phyloP scores from a whole-genome alignment of 306 rosid species.

The Medicago ruthenica region DNA sequence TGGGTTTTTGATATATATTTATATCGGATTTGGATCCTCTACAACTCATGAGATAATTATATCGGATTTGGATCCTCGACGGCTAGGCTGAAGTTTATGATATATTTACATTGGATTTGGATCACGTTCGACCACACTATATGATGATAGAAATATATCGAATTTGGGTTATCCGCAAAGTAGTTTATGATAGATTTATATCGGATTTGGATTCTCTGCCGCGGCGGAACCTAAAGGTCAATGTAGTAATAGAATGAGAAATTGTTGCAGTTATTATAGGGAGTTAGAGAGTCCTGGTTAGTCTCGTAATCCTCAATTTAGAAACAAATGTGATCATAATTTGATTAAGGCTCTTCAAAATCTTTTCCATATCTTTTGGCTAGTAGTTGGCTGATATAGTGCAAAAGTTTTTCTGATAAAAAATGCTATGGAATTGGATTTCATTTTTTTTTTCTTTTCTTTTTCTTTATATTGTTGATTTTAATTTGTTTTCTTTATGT shows the following conservation, averaged over 20 bases:
- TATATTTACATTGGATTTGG: neutral
- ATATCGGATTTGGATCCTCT: neutral
- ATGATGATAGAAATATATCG: neutral
- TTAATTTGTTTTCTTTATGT: constrained; percentile 9
- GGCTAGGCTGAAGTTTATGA: neutral
- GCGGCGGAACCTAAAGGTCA: neutral
- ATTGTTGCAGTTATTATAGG: constrained; percentile 41
- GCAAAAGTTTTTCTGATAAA: constrained; percentile 31
- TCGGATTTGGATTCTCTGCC: neutral
- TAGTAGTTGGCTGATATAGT: constrained; percentile 16
- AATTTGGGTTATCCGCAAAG: neutral
- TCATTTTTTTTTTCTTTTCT: neutral
- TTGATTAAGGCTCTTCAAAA: constrained; percentile 30
- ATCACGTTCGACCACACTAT: neutral
- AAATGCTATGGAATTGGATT: constrained; percentile 2
- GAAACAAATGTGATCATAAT: constrained; percentile 32
- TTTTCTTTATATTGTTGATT: neutral
- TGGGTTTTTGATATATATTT: constrained; percentile 1
- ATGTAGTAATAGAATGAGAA: neutral
- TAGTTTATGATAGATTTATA: no score
- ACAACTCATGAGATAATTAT: neutral
- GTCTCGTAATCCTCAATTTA: constrained; percentile 43
- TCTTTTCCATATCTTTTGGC: constrained; percentile 33
- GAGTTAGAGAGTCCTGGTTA: constrained; percentile 45
- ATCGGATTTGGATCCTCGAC: neutral